Evolutionary conservation across 225 moss, liverwort and hornwort species (phyloP).

Genomic region (Rhytidiadelphus loreus): DNA sequence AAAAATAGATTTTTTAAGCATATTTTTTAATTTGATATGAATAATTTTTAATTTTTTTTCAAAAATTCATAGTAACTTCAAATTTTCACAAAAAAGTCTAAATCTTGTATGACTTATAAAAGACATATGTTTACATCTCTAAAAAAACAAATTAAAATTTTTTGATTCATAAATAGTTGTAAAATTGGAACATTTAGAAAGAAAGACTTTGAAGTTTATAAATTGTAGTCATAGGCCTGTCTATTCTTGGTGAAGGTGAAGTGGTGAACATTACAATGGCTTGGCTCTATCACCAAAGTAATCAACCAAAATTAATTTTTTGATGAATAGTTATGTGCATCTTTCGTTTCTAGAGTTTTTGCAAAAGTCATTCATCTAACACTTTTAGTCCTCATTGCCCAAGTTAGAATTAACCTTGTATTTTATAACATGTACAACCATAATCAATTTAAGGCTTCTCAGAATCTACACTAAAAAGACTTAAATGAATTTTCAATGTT

Average conservation of each 20-base stretch:
- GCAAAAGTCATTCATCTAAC: background rate
- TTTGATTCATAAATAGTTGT: background rate
- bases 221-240: background rate
- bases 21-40: background rate
- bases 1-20: background rate
- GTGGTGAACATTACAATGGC: fast-evolving
- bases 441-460: background rate
- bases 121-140: background rate
- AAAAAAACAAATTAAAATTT: background rate
- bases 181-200: background rate
- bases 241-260: too few species aligned
- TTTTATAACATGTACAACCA: background rate
- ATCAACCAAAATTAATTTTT: background rate
- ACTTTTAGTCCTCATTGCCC: background rate
- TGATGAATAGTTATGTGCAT: background rate
- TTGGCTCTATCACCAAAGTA: background rate
- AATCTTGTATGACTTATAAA: background rate
- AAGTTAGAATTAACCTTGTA: background rate
- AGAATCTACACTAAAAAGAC: too few species aligned
- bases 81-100: background rate
- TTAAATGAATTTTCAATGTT: background rate
- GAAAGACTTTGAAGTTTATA: background rate
- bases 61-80: background rate
- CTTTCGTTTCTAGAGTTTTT: background rate
- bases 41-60: background rate